Base-by-base conservation (phyloP, 371 early-diverging fungal species). In the Mucor racemosus region DNA sequence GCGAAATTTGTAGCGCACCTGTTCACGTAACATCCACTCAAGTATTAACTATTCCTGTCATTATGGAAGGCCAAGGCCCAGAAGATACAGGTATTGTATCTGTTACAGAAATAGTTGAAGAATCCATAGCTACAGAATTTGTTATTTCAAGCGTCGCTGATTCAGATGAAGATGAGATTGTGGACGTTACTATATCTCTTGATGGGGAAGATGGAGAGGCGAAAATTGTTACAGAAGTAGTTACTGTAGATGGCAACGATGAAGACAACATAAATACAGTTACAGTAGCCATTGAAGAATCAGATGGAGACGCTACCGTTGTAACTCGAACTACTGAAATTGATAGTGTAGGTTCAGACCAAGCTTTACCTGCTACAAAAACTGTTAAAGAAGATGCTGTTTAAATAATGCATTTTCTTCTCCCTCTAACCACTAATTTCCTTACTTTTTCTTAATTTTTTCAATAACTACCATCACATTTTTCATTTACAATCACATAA, bases 21-120 rank as follows among this genome's bases (percentile, higher is more conserved):
- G 53, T 62, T 11, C 54, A 62, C 31, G 62, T 62, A 3, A 62
- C 62, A 5, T 54, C 62, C 4, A 62, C 54, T 4, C 40, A 53
- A 40, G 39, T 53, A 14, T 54, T 54, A 15, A 62, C 54, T 8
- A 54, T 62, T 9, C 53, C 62, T 31, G 54, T 54, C 10, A 38
- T 54, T 7, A 33, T 50, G 34, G 26, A 54, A 54, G 13, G n/a
- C n/a, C 54, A 53, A 36, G 19, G 44, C 38, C 10, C 19, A 8
- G 31, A 50, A 10, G 56, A 55, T n/a, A 35, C 56, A 1, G 56
- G 33, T 14, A 35, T 55, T 34, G 56, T 55, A 5, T 2, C 14
- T n/a, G 56, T 55, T 1, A 55, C 56, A 11, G 35, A 55, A 8
- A 55, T 5, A 55, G 34, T 55, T 2, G 35, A n/a, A 1, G 56